A percentile compares a stretch with the other conserved stretches of the same genome.
phyloP scores from a whole-genome alignment of 108 stramenopile species.

The Skeletonema menzelii region DNA sequence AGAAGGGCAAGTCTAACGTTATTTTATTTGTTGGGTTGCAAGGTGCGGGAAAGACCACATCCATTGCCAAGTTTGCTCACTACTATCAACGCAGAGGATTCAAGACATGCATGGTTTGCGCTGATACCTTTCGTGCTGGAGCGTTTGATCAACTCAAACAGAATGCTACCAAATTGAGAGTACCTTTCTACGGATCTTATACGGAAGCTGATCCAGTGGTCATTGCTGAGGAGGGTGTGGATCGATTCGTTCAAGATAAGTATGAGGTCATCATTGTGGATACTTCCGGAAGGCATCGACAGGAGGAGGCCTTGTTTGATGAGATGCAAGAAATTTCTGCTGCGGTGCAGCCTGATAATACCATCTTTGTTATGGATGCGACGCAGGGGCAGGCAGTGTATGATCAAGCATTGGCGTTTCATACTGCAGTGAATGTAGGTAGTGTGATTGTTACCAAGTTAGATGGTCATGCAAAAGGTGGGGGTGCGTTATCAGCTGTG shows the following conservation, averaged over 20 bases:
- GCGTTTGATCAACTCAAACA: constrained; percentile 99
- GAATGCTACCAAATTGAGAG: constrained; percentile 96
- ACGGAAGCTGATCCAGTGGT: constrained; percentile 95
- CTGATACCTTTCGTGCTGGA: constrained; percentile 98
- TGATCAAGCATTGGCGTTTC: constrained; percentile 94
- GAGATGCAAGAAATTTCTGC: constrained; percentile 97
- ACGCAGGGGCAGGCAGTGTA: constrained; percentile 98
- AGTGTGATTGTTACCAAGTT: constrained; percentile 96
- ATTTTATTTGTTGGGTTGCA: constrained; percentile 97
- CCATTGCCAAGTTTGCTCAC: constrained; percentile 97
- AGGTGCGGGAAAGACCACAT: constrained; percentile 97
- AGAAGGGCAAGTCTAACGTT: constrained; percentile 91
- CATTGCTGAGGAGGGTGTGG: constrained; percentile 96
- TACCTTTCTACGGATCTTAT: constrained; percentile 94
- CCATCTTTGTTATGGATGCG: constrained; percentile 97
- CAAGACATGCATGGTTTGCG: constrained; percentile 96
- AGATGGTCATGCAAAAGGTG: constrained; percentile 99
- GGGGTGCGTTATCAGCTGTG: constrained; percentile 96
- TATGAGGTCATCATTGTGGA: constrained; percentile 98
- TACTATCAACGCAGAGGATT: constrained; percentile 89
- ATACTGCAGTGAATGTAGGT: constrained; percentile 92
- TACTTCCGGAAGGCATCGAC: constrained; percentile 94
- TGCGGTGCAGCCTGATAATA: constrained; percentile 90
- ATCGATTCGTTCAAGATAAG: constrained; percentile 86
- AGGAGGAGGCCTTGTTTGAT: constrained; percentile 95